Base-by-base conservation (phyloP, 495 filamentous ascomycete genomes). In the Extremus antarcticus region DNA sequence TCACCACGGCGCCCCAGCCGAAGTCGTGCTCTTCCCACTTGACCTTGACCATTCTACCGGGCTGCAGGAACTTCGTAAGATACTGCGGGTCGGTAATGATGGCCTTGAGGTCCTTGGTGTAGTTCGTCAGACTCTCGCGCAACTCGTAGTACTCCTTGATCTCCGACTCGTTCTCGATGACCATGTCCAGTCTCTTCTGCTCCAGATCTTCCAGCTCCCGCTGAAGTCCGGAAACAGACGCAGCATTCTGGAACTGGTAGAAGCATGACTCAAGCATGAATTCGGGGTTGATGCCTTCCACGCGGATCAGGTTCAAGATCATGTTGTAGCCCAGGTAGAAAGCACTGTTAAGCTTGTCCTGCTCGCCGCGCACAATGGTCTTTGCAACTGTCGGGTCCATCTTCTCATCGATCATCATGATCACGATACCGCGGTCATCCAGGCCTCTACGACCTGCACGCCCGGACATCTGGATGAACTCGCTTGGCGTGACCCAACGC, bases 321-420 rank as follows among this genome's bases (percentile, higher is more conserved):
- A 97, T 98, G 70, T 97, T 98, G 74, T 98, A 97, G n/a, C 92
- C 90, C 11, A 98, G 77, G 66, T 97, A 86, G 73, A 98, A 98
- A 15, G 92, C 92, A 2, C 92, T 97, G 70, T 97, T 97, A 40
- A 98, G 80, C 43, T 88, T 85, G 67, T 98, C 92, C 66, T 98
- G 92, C 65, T 95, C 84, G 65, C 92, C 92, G 50, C 91, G 86
- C 24, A 98, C 92, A 55, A 98, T 95, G 48, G 86, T 84, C 69
- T 92, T 92, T 23, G 92, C 92, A 52, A 85, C 78, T 1, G 84
- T 81, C n/a, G 92, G 94, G 58, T 97, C 94, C 78, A 98, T 94
- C 71, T 90, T 86, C 65, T 90, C 87, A 57, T 94, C 86, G 50
- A 98, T 82, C 92, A 98, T 98, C 86, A 98, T 94, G 65, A 98